phyloP scores from a whole-genome alignment of 108 stramenopile species.

The Stephanodiscus minutulus region DNA sequence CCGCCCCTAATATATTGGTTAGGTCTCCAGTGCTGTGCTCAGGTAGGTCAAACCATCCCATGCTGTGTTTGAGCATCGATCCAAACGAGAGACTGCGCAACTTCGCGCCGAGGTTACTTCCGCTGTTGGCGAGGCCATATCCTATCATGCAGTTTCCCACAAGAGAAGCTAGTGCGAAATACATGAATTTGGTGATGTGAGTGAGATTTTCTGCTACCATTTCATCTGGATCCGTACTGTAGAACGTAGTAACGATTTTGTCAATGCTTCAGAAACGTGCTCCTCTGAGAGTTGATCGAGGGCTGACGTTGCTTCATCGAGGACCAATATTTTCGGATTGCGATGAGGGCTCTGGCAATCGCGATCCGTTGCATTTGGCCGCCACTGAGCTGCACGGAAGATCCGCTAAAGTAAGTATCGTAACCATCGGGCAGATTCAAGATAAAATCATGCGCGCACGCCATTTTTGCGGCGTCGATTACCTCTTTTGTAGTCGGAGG shows the following conservation, averaged over 20 bases:
- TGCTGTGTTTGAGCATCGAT: slow-evolving; percentile 29
- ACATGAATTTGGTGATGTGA: slow-evolving; percentile 24
- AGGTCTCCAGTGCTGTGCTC: slow-evolving; percentile 43
- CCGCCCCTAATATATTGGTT: slow-evolving; percentile 31
- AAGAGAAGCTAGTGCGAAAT: slow-evolving; percentile 33
- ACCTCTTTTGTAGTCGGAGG: slow-evolving; percentile 55
- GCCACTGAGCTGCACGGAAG: slow-evolving; percentile 68
- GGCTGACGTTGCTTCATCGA: slow-evolving; percentile 48
- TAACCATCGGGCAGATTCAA: slow-evolving; percentile 63
- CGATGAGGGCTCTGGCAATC: slow-evolving; percentile 54
- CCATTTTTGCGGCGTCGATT: slow-evolving; percentile 51
- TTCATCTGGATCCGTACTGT: slow-evolving; percentile 20
- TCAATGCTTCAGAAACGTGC: slow-evolving; percentile 60
- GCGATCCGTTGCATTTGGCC: slow-evolving; percentile 65
- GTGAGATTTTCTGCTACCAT: slow-evolving; percentile 24
- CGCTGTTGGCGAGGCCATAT: slow-evolving; percentile 36
- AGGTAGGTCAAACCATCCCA: slow-evolving; percentile 50
- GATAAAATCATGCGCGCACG: slow-evolving; percentile 70
- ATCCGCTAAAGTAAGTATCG: slow-evolving; percentile 65
- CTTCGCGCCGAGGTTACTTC: slow-evolving; percentile 35
- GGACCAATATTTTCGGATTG: slow-evolving; percentile 39
- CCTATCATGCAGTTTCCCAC: slow-evolving; percentile 43
- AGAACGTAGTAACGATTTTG: slow-evolving; percentile 47
- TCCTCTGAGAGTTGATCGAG: slow-evolving; percentile 63
- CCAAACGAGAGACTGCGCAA: slow-evolving; percentile 31